Conservation (phyloP, 1,139 yeast genomes). For the Magnusiomyces clavatus region DNA sequence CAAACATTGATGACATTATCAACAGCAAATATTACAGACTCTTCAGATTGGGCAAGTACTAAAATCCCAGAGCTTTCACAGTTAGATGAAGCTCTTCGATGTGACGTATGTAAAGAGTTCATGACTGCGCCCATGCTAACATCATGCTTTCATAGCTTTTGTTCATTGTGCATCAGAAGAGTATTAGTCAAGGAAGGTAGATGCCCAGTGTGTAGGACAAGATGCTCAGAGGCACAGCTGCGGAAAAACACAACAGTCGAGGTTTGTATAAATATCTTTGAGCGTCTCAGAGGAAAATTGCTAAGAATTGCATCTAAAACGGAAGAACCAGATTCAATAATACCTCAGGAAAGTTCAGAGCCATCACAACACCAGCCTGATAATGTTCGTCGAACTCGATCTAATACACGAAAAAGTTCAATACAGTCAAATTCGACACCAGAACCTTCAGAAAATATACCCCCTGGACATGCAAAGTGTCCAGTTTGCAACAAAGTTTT, state of each 20-base stretch:
- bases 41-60: constrained; percentile 59
- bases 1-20: neutral
- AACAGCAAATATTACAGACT: constrained; percentile 43
- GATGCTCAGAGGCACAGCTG: constrained; percentile 62
- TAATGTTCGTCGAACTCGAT: no score
- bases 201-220: constrained; percentile 78
- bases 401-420: no score
- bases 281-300: no score
- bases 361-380: no score
- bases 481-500: constrained; percentile 60
- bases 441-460: neutral
- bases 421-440: neutral
- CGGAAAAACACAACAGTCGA: constrained; percentile 65
- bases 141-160: constrained; percentile 69
- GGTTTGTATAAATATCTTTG: constrained; percentile 56
- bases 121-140: constrained; percentile 78
- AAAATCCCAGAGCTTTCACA: constrained; percentile 48
- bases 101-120: constrained; percentile 89
- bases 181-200: constrained; percentile 49
- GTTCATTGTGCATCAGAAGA: constrained; percentile 81
- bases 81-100: constrained; percentile 65
- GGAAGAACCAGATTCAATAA: constrained; percentile 9
- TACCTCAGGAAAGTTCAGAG: neutral
- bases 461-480: constrained; percentile 33
- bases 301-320: neutral